Base-by-base conservation (phyloP, 1,139 yeast species). In the Yamadazyma oceani region DNA sequence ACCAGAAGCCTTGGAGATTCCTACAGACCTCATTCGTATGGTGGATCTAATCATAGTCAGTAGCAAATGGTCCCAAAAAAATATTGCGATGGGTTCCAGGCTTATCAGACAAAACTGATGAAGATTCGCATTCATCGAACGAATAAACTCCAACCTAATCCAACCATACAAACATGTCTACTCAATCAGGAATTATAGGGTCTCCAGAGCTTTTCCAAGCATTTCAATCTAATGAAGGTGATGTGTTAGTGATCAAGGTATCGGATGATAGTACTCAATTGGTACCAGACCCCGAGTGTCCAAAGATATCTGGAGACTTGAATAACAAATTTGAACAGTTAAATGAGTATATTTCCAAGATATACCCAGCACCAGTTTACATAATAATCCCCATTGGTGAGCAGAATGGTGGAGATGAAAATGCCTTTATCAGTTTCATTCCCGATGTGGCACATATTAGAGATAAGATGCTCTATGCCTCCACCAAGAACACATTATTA, bases 391-490 rank as follows among this genome's bases (percentile, higher is more conserved):
- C 55, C 8, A 54, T 53, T 17, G 56, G 54, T 9, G 49, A 52
- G 4, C 46, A 53, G 3, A 8, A 8, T 6, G 56, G 54, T 9
- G 49, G 51, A 15, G 16, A 27, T 16, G 53, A 51, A 13, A 71
- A 66, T 44, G 70, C 79, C 3, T 89, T 92, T 53, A 74, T 89
- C 33, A 80, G 94, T 29, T 90, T 75, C 64, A 92, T 92, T 34
- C 97, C 98, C 0, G 97, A 92, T 57, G 60, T 63, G 34, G 89
- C 97, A 10, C 81, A 83, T 6, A 90, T 92, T 25, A 76, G 90
- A 42, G 75, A 78, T 42, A 92, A 92, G 58, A 92, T 92, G 97
- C 71, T 92, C 38, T 94, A 90, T 60, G 97, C 98, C 3, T 85
- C 96, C 2, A 82, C 95, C 14, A 87, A 87, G 47, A 83, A 80